A percentile compares a stretch with the other conserved stretches of the same genome.
Evolutionary conservation across 352 stramenopile genomes (phyloP).

Genomic region (Globisporangium nagaii): DNA sequence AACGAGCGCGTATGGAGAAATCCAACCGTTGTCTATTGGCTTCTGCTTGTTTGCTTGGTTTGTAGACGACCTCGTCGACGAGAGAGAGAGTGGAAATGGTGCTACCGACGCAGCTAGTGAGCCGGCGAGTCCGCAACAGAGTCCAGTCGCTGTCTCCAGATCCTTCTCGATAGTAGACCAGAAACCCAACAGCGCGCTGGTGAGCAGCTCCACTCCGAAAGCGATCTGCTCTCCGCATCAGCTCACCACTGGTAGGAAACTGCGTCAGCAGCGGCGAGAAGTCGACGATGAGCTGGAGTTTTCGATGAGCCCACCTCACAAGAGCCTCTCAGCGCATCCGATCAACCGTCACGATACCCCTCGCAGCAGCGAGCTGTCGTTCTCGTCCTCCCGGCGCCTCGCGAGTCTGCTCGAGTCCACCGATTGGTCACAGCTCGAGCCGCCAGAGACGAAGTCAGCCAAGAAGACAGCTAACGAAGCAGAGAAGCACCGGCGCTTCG

Average conservation of each 20-base stretch:
- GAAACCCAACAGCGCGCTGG: neutral
- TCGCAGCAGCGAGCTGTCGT: slow-evolving; percentile 7
- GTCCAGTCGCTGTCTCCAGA: neutral
- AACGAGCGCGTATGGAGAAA: no score
- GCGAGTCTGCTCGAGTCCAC: slow-evolving; percentile 62
- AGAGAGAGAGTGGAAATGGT: neutral
- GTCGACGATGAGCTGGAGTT: neutral
- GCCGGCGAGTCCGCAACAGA: neutral
- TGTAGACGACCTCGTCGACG: slow-evolving; percentile 35
- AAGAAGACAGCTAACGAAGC: neutral
- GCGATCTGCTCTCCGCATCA: no score
- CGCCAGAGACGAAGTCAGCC: neutral
- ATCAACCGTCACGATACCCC: neutral
- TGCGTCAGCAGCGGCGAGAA: neutral
- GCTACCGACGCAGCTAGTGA: neutral
- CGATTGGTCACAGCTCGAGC: slow-evolving; percentile 32
- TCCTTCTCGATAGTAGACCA: no score
- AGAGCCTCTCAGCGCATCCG: neutral
- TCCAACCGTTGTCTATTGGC: no score
- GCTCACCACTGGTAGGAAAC: neutral
- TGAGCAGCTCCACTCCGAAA: neutral
- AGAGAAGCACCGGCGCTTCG: no score
- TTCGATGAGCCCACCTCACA: neutral
- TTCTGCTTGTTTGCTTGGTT: neutral
- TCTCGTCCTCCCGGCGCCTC: slow-evolving; percentile 39